phyloP scores from a whole-genome alignment of 1,284 basidiomycete species.

The Leucoagaricus sp. region DNA sequence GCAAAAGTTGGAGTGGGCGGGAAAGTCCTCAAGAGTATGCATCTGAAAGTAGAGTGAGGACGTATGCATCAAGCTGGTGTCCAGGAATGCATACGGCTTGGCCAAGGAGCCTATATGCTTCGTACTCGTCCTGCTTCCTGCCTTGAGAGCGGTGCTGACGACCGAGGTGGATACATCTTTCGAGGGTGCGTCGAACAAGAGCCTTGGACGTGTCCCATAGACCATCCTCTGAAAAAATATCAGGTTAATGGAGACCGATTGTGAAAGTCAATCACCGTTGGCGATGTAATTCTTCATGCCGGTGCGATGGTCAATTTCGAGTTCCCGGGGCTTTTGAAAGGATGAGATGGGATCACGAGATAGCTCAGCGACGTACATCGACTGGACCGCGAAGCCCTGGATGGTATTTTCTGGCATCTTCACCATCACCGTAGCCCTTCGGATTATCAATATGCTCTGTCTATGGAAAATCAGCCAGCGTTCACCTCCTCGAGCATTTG shows the following conservation, averaged over 20 bases:
- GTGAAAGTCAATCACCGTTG: conserved; percentile 51
- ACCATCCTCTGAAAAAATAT: conserved; percentile 53
- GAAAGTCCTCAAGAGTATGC: conserved; percentile 85
- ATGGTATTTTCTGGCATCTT: conserved; percentile 82
- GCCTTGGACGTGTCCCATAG: conserved; percentile 89
- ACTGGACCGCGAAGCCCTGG: conserved; percentile 72
- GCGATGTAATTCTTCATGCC: conserved; percentile 99
- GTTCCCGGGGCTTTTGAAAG: conserved; percentile 63
- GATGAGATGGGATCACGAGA: neutral
- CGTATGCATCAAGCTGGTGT: neutral
- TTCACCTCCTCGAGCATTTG: neutral
- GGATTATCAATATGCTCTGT: conserved; percentile 91
- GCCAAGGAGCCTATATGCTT: conserved; percentile 80
- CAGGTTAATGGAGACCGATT: neutral
- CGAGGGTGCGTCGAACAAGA: conserved; percentile 78
- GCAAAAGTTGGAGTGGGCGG: conserved; percentile 91
- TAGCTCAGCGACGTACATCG: conserved; percentile 41
- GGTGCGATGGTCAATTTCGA: conserved; percentile 83
- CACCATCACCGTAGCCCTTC: conserved; percentile 83
- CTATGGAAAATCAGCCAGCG: conserved; percentile 31
- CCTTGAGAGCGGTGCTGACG: conserved; percentile 58
- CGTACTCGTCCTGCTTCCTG: conserved; percentile 77
- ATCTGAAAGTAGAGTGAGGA: conserved; percentile 43
- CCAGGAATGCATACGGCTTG: conserved; percentile 46
- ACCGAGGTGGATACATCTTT: conserved; percentile 69